Evolutionary conservation across 2,329 filamentous ascomycete genomes (phyloP).

Genomic region (Penicillium sp.): DNA sequence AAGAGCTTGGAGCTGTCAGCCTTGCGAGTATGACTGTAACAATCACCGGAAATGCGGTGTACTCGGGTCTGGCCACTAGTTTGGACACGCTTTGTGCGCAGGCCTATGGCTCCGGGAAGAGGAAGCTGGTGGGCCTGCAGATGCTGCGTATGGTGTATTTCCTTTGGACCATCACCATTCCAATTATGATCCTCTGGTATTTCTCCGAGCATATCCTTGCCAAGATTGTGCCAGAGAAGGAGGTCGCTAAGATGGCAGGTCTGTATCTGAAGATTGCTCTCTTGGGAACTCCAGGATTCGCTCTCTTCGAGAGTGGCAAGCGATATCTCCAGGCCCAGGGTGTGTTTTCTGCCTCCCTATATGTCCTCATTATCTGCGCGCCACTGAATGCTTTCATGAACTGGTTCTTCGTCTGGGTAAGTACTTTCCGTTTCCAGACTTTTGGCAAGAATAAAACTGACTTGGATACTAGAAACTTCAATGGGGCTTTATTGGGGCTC

Average conservation of each 20-base stretch:
- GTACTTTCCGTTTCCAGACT: slow-evolving; percentile 13
- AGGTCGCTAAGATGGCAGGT: slow-evolving; percentile 69
- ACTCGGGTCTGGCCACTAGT: slow-evolving; percentile 82
- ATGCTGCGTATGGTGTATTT: slow-evolving; percentile 79
- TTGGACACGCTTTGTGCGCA: slow-evolving; percentile 91
- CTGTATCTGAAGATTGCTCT: slow-evolving; percentile 69
- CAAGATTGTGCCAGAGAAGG: slow-evolving; percentile 66
- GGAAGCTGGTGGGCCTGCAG: slow-evolving; percentile 80
- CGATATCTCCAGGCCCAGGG: slow-evolving; percentile 87
- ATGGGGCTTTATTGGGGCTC: slow-evolving; percentile 74
- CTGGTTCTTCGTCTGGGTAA: slow-evolving; percentile 73
- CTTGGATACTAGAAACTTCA: slow-evolving; percentile 44
- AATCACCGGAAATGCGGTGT: slow-evolving; percentile 73
- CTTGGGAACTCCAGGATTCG: slow-evolving; percentile 70
- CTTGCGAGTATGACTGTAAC: slow-evolving; percentile 75
- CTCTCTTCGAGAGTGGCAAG: slow-evolving; percentile 74
- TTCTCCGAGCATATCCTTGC: slow-evolving; percentile 64
- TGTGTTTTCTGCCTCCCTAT: slow-evolving; percentile 77
- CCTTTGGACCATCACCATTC: slow-evolving; percentile 67
- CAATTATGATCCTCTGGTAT: slow-evolving; percentile 70
- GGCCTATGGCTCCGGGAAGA: slow-evolving; percentile 87
- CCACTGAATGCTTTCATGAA: slow-evolving; percentile 79
- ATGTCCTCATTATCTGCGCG: slow-evolving; percentile 77
- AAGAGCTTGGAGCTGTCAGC: slow-evolving; percentile 65
- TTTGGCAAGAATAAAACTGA: background rate